Evolutionary conservation across 202 grass and related monocot genomes (phyloP).

Genomic region (Bolboschoenoplectus hybrid): DNA sequence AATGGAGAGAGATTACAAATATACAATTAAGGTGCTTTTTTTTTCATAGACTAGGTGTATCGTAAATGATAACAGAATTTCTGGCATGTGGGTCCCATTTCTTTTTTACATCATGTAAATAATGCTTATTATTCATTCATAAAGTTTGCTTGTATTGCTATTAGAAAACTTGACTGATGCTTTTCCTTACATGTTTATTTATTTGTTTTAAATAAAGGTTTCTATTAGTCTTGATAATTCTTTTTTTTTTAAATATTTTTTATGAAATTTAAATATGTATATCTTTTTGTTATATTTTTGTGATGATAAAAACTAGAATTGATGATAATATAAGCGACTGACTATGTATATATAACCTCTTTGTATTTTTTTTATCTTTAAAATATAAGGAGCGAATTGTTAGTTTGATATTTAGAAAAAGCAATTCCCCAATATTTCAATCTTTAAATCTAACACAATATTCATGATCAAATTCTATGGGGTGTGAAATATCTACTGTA

Average conservation of each 20-base stretch:
- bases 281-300: not conserved
- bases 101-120: not conserved
- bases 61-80: not conserved
- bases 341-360: not conserved
- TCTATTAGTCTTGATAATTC: too few species aligned
- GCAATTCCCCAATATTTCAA: too few species aligned
- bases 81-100: too few species aligned
- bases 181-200: too few species aligned
- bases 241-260: too few species aligned
- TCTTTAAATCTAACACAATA: too few species aligned
- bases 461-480: not conserved
- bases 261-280: too few species aligned
- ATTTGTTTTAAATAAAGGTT: too few species aligned
- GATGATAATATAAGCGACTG: not conserved
- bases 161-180: not conserved
- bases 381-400: not conserved
- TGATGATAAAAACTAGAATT: not conserved
- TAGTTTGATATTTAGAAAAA: not conserved
- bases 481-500: not conserved
- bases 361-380: not conserved
- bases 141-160: not conserved
- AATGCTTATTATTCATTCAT: not conserved
- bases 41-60: not conserved
- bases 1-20: not conserved
- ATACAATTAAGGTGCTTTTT: conserved; percentile 12